Conservation (phyloP, 257 asterid genomes). For the Solanum ahanhuiri region DNA sequence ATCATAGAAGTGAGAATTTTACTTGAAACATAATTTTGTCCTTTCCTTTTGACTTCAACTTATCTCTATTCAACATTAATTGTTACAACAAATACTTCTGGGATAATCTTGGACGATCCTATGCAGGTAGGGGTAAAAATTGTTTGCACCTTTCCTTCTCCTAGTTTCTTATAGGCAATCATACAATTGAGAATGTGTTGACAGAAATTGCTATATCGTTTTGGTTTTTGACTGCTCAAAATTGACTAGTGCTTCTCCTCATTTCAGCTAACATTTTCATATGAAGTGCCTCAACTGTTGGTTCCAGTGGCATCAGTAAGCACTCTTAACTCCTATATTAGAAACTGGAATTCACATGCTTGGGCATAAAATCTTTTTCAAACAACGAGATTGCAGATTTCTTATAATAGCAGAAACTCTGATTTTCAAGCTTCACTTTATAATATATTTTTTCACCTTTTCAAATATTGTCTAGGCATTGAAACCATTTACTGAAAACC, state of each 20-base stretch:
- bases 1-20: slow-evolving; percentile 53
- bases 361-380: neutral
- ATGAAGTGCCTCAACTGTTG: slow-evolving; percentile 84
- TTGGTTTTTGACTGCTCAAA: neutral
- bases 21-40: neutral
- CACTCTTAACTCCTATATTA: neutral
- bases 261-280: slow-evolving; percentile 85
- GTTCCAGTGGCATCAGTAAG: slow-evolving; percentile 91
- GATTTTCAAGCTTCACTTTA: neutral
- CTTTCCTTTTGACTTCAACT: neutral
- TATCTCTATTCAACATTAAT: neutral
- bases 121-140: neutral
- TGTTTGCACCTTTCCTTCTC: neutral
- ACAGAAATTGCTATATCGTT: neutral
- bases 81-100: neutral
- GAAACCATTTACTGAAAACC: slow-evolving; percentile 66
- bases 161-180: neutral
- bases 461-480: slow-evolving; percentile 36
- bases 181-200: neutral
- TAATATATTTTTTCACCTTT: neutral
- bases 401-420: neutral
- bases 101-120: neutral
- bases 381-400: neutral
- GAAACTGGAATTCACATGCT: neutral
- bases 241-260: neutral